Conservation (phyloP, 768 basidiomycete genomes). For the Leccinum obscurum region DNA sequence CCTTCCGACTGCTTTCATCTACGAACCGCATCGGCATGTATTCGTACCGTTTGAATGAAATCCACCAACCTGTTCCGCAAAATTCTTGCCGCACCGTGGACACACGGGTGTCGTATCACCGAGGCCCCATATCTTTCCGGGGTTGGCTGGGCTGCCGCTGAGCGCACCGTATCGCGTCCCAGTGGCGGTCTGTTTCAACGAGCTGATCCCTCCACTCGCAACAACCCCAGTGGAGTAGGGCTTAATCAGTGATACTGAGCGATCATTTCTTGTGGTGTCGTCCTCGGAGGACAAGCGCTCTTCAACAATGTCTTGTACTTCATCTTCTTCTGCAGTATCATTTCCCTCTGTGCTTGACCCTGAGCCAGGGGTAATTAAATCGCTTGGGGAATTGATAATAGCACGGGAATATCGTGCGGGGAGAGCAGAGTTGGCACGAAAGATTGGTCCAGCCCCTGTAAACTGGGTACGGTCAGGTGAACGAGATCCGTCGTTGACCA, state of each 20-base stretch:
- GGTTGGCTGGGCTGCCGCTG: conserved; percentile 39
- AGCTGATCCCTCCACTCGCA: conserved; percentile 12
- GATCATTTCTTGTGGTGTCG: conserved; percentile 40
- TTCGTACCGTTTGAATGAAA: neutral
- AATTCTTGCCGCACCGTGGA: conserved; percentile 71
- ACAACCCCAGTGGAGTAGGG: conserved; percentile 22
- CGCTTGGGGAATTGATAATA: conserved; percentile 14
- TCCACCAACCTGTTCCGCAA: conserved; percentile 75
- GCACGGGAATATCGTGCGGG: conserved; percentile 37
- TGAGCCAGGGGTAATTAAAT: conserved; percentile 3
- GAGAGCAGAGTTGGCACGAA: conserved; percentile 42
- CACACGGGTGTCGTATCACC: conserved; percentile 53
- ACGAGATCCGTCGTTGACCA: conserved; percentile 19
- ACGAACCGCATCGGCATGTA: conserved; percentile 9
- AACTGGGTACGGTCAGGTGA: conserved; percentile 29
- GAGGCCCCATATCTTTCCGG: conserved; percentile 51
- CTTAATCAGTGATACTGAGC: conserved; percentile 25
- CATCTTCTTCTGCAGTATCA: conserved; percentile 28
- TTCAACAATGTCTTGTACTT: conserved; percentile 31
- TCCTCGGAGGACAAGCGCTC: conserved; percentile 25
- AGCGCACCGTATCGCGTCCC: conserved; percentile 72
- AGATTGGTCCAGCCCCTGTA: conserved; percentile 33
- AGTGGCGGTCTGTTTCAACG: conserved; percentile 49
- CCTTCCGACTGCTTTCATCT: conserved; percentile 82
- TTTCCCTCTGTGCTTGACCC: conserved; percentile 24